Base-by-base conservation (phyloP, 2,329 filamentous ascomycete species). In the Annulohypoxylon truncatum region DNA sequence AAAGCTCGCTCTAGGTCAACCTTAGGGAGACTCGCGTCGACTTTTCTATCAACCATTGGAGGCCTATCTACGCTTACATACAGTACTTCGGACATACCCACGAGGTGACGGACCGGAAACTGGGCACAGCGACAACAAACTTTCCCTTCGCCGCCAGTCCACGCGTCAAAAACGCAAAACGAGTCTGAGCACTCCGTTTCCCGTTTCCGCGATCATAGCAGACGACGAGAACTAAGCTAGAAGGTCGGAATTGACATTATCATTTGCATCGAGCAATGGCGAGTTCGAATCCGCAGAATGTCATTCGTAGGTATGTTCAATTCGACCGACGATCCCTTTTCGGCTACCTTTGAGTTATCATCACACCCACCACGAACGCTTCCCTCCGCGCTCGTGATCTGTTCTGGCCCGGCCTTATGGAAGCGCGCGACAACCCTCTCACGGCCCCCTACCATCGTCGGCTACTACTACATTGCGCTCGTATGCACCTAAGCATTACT, bases 301-400 rank as follows among this genome's bases (percentile, higher is more conserved):
- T 82, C 64, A 82, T 82, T 75, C 79, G 80, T 75, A 82, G 80
- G 80, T 78, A 77, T 54, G 76, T 73, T 51, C 38, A 50, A 51
- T 62, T 61, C 52, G 47, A 28, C 57, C 42, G 67, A 42, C 67
- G 67, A 69, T 69, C 67, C 46, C 20, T 61, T 57, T 63, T 62
- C 54, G 56, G 46, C 42, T 61, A 29, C 42, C 54, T 55, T 69
- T 46, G 51, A 65, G 59, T 35, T 42, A 56, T 56, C 60, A 51
- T 40, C 38, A 52, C 46, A 57, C 28, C 50, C 60, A 42, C 59
- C 64, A 66, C 67, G 61, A 66, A 35, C 58, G 61, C 55, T 48
- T 50, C 59, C 22, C 55, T 46, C 24, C 26, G 35, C 13, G 52
- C 57, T 48, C 54, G 42, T 61, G 48, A 61, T 67, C 61, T 58